Evolutionary conservation across 768 basidiomycete species (phyloP).

Genomic region (Sistotremastrum suecicum): DNA sequence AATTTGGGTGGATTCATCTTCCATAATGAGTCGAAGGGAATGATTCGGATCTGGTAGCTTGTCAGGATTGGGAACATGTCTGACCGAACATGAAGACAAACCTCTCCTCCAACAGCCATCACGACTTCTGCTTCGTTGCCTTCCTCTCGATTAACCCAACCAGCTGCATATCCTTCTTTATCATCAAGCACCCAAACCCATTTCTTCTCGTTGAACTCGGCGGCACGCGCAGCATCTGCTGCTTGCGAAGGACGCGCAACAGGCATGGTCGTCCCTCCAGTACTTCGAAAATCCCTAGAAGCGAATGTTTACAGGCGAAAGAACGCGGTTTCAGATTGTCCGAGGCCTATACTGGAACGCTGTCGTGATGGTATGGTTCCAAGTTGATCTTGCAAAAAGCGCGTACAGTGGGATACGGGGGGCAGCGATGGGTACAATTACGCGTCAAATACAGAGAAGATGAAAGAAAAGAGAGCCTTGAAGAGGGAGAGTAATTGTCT

Average conservation of each 20-base stretch:
- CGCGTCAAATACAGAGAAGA: too few relatives aligned
- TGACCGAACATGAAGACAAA: conserved; percentile 19
- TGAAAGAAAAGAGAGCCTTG: too few relatives aligned
- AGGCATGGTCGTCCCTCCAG: conserved; percentile 14
- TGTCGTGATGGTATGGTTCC: too few relatives aligned
- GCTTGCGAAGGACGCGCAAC: conserved; percentile 23
- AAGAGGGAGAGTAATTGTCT: too few relatives aligned
- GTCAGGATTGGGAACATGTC: not conserved
- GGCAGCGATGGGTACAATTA: too few relatives aligned
- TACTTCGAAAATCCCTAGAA: too few relatives aligned
- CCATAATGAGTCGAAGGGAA: conserved; percentile 70
- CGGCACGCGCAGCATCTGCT: conserved; percentile 76
- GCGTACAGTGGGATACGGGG: too few relatives aligned
- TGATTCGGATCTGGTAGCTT: conserved; percentile 35
- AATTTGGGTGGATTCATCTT: conserved; percentile 99
- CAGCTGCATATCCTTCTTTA: conserved; percentile 84
- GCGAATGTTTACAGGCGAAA: too few relatives aligned
- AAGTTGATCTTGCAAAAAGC: too few relatives aligned
- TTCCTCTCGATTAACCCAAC: conserved; percentile 84
- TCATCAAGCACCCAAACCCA: conserved; percentile 98
- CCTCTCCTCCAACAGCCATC: conserved; percentile 75
- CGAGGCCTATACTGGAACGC: too few relatives aligned
- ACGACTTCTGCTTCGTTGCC: conserved; percentile 74
- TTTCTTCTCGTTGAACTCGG: conserved; percentile 95
- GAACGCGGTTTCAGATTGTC: too few relatives aligned